phyloP scores from a whole-genome alignment of 305 asterid genomes.

The Fraxinus platypoda region DNA sequence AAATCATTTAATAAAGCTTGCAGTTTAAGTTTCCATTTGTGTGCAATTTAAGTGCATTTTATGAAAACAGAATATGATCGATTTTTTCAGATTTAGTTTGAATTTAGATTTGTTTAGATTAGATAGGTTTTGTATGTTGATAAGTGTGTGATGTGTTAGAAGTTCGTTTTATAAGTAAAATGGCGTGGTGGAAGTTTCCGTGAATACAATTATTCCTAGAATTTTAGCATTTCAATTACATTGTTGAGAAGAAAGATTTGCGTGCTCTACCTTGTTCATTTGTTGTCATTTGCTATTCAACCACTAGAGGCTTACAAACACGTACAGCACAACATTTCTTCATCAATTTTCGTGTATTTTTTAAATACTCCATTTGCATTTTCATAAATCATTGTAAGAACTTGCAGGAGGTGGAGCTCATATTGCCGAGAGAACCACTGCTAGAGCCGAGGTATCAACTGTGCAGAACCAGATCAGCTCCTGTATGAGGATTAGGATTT shows the following conservation, averaged over 20 bases:
- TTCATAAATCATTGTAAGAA: not conserved
- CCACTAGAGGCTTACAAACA: not conserved
- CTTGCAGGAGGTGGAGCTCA: conserved; percentile 61
- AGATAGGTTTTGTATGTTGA: not conserved
- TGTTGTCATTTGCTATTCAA: not conserved
- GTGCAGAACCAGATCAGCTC: conserved; percentile 78
- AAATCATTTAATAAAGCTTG: not conserved
- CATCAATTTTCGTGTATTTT: not conserved
- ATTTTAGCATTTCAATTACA: not conserved
- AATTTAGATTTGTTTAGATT: not conserved
- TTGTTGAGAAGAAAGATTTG: not conserved
- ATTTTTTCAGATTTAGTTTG: not conserved
- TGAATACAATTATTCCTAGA: not conserved
- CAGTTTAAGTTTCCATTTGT: not conserved
- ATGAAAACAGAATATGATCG: not conserved
- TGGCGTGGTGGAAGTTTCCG: not conserved
- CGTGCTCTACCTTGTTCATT: not conserved
- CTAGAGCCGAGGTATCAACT: conserved; percentile 74
- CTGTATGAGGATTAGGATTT: conserved; percentile 34
- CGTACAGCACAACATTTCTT: not conserved
- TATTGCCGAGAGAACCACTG: conserved; percentile 47
- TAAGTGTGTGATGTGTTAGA: not conserved
- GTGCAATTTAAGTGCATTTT: not conserved
- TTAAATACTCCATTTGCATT: not conserved
- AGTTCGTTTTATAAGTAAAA: not conserved